phyloP scores from a whole-genome alignment of 371 early-diverging fungal genomes.

The Lichtheimia hyalospora region DNA sequence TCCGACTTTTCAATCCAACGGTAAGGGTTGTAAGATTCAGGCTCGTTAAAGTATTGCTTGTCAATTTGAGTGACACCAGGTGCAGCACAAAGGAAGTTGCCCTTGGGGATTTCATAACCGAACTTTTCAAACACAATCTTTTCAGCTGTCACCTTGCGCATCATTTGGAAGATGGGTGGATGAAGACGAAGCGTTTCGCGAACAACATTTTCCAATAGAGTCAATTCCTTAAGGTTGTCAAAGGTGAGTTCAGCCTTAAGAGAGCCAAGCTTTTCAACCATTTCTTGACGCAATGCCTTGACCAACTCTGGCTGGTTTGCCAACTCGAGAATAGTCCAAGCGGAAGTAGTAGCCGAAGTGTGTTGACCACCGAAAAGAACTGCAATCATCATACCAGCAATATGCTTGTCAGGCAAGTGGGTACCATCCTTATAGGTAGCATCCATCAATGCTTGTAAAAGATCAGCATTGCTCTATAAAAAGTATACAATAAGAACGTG shows the following conservation, averaged over 20 bases:
- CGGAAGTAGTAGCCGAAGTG: slow-evolving; percentile 89
- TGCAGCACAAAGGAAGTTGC: slow-evolving; percentile 84
- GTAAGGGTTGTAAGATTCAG: slow-evolving; percentile 75
- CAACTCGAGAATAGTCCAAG: slow-evolving; percentile 90
- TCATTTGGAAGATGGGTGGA: slow-evolving; percentile 91
- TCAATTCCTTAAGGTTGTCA: slow-evolving; percentile 77
- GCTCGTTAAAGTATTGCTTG: slow-evolving; percentile 74
- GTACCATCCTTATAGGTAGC: slow-evolving; percentile 88
- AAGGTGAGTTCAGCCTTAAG: slow-evolving; percentile 61
- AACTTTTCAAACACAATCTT: slow-evolving; percentile 66
- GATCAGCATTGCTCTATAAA: slow-evolving; percentile 56
- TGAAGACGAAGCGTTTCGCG: slow-evolving; percentile 92
- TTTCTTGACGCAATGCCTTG: slow-evolving; percentile 64
- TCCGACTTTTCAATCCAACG: slow-evolving; percentile 71
- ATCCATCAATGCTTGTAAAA: slow-evolving; percentile 84
- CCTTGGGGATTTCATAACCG: slow-evolving; percentile 86
- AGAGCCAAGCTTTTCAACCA: slow-evolving; percentile 62
- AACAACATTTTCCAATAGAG: slow-evolving; percentile 79
- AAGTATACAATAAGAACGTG: neutral
- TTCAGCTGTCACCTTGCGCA: slow-evolving; percentile 86
- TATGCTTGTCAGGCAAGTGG: slow-evolving; percentile 74
- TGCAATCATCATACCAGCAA: slow-evolving; percentile 95
- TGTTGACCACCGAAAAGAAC: slow-evolving; percentile 96
- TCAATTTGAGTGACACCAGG: slow-evolving; percentile 87
- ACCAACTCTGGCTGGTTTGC: slow-evolving; percentile 75